Conservation (phyloP, 1,284 basidiomycete species). For the Fomitopsis palustris region DNA sequence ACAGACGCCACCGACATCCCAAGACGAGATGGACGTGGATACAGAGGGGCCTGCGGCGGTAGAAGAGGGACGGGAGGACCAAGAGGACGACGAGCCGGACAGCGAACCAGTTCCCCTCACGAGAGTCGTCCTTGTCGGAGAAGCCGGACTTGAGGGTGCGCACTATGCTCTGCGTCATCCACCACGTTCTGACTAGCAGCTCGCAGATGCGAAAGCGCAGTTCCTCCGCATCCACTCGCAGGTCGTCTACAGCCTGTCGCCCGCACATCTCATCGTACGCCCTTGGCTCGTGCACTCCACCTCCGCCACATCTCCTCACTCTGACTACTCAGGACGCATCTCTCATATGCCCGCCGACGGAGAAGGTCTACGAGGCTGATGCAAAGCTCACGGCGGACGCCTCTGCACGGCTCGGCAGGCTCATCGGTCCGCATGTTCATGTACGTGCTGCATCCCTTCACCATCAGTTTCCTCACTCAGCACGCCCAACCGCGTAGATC, state of each 20-base stretch:
- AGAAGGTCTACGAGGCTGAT: slow-evolving; percentile 47
- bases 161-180: slow-evolving; percentile 3
- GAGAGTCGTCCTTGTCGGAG: slow-evolving; percentile 52
- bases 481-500: slow-evolving; percentile 3
- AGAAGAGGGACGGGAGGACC: slow-evolving; percentile 14
- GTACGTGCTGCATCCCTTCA: slow-evolving; percentile 28
- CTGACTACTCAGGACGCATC: slow-evolving; percentile 48
- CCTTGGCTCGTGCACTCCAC: not conserved
- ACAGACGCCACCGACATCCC: slow-evolving; percentile 15
- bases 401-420: slow-evolving; percentile 45
- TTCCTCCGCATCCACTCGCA: slow-evolving; percentile 48
- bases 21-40: slow-evolving; percentile 43
- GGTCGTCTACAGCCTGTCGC: slow-evolving; percentile 66
- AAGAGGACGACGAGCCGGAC: slow-evolving; percentile 15
- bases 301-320: not conserved
- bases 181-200: not conserved
- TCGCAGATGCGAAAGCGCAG: slow-evolving; percentile 44
- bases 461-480: not conserved
- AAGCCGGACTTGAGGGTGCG: slow-evolving; percentile 58
- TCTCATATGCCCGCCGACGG: slow-evolving; percentile 49
- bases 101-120: slow-evolving; percentile 38
- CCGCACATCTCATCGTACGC: slow-evolving; percentile 54
- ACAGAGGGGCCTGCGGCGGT: slow-evolving; percentile 23
- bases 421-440: slow-evolving; percentile 46
- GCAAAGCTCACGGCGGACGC: slow-evolving; percentile 39